Evolutionary conservation across 2,329 filamentous ascomycete genomes (phyloP).

Genomic region (Phyllosticta citriasiana): DNA sequence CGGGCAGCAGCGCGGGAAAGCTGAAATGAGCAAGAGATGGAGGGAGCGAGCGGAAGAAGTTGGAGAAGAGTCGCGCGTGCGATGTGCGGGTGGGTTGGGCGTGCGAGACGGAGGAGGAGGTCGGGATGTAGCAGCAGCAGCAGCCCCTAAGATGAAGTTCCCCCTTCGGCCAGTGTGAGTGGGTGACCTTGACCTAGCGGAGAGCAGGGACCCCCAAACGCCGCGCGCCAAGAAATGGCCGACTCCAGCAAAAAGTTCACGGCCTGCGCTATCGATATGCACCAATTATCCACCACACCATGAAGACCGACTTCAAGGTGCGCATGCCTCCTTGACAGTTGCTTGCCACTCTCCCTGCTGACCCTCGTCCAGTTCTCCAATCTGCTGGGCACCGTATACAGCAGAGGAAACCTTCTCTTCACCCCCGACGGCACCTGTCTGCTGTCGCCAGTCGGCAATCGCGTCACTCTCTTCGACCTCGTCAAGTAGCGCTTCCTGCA

Average conservation of each 20-base stretch:
- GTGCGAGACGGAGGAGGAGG: conserved; percentile 3
- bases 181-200: conserved; percentile 4
- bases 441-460: conserved; percentile 91
- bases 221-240: background rate
- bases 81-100: conserved; percentile 1
- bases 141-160: conserved; percentile 11
- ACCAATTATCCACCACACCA: conserved; percentile 32
- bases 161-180: conserved; percentile 9
- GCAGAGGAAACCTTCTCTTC: conserved; percentile 93
- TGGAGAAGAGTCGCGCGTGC: conserved; percentile 3
- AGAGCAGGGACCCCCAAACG: background rate
- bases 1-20: background rate
- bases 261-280: conserved; percentile 2
- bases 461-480: conserved; percentile 90
- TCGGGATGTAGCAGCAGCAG: conserved; percentile 4
- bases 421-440: conserved; percentile 92
- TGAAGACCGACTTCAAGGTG: conserved; percentile 99
- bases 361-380: conserved; percentile 71
- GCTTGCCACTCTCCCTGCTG: conserved; percentile 13
- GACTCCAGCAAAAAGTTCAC: conserved; percentile 24
- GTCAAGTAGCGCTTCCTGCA: conserved; percentile 60
- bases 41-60: conserved; percentile 9
- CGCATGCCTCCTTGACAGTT: conserved; percentile 12
- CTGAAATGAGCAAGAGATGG: background rate
- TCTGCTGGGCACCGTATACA: conserved; percentile 94